Base-by-base conservation (phyloP, 768 basidiomycete species). In the Omphalotus guepiniiformis region DNA sequence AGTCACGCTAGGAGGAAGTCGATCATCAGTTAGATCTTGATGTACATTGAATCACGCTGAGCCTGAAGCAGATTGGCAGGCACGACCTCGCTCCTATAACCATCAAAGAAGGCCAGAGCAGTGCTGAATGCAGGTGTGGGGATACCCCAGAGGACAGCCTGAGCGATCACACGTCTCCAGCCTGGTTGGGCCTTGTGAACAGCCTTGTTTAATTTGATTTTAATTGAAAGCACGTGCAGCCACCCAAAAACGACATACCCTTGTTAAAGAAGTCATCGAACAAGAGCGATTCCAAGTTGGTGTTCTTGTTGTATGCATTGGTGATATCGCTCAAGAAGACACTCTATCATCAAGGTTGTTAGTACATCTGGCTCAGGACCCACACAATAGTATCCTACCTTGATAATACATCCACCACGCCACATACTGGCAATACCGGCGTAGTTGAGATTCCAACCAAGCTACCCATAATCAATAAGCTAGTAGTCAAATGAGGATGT, bases 331-430 rank as follows among this genome's bases (percentile, higher is more conserved):
- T 79, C 45, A 97, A 78, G 84, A 97, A 96, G 58, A 97, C 94
- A 60, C 83, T 87, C 85, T 80, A 48, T 29, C 42, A 34, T 34
- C 19, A 32, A n/a, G 9, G 9, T 32, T 63, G 30, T 12, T 16
- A 29, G n/a, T 32, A 5, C 21, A 53, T 57, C 62, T 49, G 40
- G 60, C 65, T 63, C 9, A 22, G 12, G 25, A 23, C 25, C 7
- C 26, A 41, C 13, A 13, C 11, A 1, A 28, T 18, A 34, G 37
- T 1, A 21, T 30, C 56, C 54, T 49, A 82, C 88, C 80, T 95
- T 95, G 79, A 99, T 98, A 70, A 99, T 99, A 69, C 95, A 98
- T 56, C 96, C 96, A 56, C 96, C 96, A 60, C 95, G 92, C 96
- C 96, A 99, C 93, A 99, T 99, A 57, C 78, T 82, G 27, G 96